These are phyloP conservation scores for Blastocystis sp. DNA, from an alignment of 352 stramenopile genomes.

Conservation along the genomic window DNA sequence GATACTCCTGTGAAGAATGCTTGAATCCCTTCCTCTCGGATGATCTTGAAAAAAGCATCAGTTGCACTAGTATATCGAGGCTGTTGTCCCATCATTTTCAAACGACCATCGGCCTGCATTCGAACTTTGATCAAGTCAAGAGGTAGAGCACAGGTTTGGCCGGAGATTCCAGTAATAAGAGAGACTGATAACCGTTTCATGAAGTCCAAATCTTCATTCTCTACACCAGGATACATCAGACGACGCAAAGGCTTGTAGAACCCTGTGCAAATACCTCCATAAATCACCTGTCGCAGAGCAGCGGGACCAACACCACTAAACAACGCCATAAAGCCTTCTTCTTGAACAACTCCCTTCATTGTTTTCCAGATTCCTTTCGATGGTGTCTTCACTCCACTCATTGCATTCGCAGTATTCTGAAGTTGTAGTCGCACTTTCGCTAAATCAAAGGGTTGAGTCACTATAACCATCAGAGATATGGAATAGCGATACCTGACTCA, in stretches of 20 bases:
- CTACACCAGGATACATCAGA: neutral
- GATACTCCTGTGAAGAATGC: slow-evolving; percentile 41
- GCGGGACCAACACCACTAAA: slow-evolving; percentile 34
- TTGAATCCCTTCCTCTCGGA: slow-evolving; percentile 13
- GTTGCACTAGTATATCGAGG: slow-evolving; percentile 28
- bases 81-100: slow-evolving; percentile 16
- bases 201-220: neutral
- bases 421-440: slow-evolving; percentile 24
- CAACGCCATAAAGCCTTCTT: slow-evolving; percentile 27
- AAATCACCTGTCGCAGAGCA: slow-evolving; percentile 44
- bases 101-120: slow-evolving; percentile 48
- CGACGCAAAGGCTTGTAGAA: slow-evolving; percentile 21
- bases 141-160: neutral
- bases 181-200: neutral
- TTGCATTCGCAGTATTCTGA: neutral
- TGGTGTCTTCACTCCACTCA: neutral
- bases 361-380: slow-evolving; percentile 27
- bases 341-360: neutral
- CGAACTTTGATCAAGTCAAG: slow-evolving; percentile 41
- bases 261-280: slow-evolving; percentile 54
- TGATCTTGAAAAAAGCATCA: slow-evolving; percentile 46
- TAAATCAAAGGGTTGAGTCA: slow-evolving; percentile 40
- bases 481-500: neutral
- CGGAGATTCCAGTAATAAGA: neutral
- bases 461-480: neutral